A percentile compares a stretch with the other conserved stretches of the same genome.
Evolutionary conservation across 2,329 filamentous ascomycete genomes (phyloP).

Genomic region (Exophiala sp.): DNA sequence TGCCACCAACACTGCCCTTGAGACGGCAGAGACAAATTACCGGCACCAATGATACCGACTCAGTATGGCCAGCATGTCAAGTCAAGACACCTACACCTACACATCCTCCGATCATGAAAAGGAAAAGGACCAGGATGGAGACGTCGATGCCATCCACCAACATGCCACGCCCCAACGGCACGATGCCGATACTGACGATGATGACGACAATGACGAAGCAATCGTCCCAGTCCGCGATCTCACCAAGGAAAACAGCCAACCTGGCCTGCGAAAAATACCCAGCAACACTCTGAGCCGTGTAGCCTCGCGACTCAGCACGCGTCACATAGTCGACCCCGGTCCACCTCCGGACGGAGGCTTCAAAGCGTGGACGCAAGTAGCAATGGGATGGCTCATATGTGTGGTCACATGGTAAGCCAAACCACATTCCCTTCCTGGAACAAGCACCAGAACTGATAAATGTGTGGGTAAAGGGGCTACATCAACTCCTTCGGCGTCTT

Average conservation of each 20-base stretch:
- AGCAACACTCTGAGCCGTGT: conserved; percentile 21
- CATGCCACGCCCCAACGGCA: neutral
- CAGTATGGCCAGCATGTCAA: conserved; percentile 12
- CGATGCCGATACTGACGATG: too few relatives aligned
- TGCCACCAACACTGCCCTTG: neutral
- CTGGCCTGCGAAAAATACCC: conserved; percentile 10
- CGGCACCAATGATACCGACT: neutral
- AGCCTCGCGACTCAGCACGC: conserved; percentile 18
- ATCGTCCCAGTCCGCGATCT: neutral
- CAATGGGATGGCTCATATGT: conserved; percentile 51
- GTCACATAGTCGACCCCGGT: conserved; percentile 21
- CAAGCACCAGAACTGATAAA: too few relatives aligned
- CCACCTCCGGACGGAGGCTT: conserved; percentile 37
- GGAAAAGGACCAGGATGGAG: neutral
- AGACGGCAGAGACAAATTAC: neutral
- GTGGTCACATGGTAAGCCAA: conserved; percentile 52
- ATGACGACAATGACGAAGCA: neutral
- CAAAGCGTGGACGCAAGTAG: conserved; percentile 55
- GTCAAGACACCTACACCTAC: conserved; percentile 7
- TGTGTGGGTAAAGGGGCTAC: conserved; percentile 34
- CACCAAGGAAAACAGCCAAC: conserved; percentile 9
- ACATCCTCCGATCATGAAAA: too few relatives aligned
- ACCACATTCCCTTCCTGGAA: too few relatives aligned
- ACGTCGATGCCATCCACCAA: conserved; percentile 16
- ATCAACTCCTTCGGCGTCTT: conserved; percentile 57